phyloP scores from a whole-genome alignment of 2,329 filamentous ascomycete species.

The Botrytis aclada region DNA sequence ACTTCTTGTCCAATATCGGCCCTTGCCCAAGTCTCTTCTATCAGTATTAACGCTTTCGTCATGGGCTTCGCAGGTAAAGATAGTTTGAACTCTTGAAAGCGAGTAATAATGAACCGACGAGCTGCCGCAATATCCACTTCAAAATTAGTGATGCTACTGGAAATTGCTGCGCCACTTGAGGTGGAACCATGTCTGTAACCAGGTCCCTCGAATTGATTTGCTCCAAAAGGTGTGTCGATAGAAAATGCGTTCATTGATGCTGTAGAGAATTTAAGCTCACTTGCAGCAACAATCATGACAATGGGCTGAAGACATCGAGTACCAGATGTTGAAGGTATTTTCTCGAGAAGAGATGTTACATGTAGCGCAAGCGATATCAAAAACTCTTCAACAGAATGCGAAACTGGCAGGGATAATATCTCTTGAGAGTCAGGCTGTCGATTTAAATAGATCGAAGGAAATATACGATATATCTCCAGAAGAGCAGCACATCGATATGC shows the following conservation, averaged over 20 bases:
- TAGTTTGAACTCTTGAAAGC: slow-evolving; percentile 33
- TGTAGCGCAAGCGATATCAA: slow-evolving; percentile 34
- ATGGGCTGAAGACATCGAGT: slow-evolving; percentile 35
- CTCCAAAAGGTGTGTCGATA: slow-evolving; percentile 7
- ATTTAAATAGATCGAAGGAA: slow-evolving; percentile 28
- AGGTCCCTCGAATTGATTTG: background rate
- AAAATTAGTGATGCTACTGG: slow-evolving; percentile 29
- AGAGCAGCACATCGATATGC: slow-evolving; percentile 32
- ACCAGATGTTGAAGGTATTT: slow-evolving; percentile 29
- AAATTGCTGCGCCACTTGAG: slow-evolving; percentile 18
- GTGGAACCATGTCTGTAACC: slow-evolving; percentile 1
- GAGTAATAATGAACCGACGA: slow-evolving; percentile 29
- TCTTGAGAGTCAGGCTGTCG: slow-evolving; percentile 16
- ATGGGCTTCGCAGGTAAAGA: slow-evolving; percentile 34
- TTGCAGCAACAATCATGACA: slow-evolving; percentile 30
- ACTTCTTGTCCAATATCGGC: slow-evolving; percentile 29
- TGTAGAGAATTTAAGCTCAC: slow-evolving; percentile 30
- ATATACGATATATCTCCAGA: slow-evolving; percentile 33
- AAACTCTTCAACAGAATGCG: slow-evolving; percentile 30
- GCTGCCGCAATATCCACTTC: slow-evolving; percentile 34
- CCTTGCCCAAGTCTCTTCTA: slow-evolving; percentile 34
- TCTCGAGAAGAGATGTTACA: slow-evolving; percentile 31
- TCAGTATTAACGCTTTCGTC: slow-evolving; percentile 27
- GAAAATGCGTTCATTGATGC: slow-evolving; percentile 4
- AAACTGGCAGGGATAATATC: slow-evolving; percentile 22